Conservation (phyloP, 768 basidiomycete species). For the Steccherinum ochraceum region DNA sequence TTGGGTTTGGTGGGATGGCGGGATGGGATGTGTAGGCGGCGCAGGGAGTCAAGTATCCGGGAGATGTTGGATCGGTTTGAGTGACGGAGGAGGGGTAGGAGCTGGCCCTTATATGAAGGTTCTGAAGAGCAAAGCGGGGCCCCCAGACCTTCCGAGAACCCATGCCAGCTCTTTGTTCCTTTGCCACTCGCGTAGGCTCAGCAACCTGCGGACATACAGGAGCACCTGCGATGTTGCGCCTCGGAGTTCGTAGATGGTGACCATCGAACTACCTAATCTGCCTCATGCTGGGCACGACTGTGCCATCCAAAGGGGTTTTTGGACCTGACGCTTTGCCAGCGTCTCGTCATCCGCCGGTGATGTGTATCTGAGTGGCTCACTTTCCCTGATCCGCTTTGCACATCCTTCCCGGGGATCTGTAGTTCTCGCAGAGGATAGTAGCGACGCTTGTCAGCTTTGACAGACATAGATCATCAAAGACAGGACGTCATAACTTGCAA, state of each 20-base stretch:
- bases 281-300: background rate
- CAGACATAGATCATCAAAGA: too few species aligned
- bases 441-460: background rate
- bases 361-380: background rate
- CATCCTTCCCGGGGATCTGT: background rate
- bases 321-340: too few species aligned
- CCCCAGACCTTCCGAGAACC: background rate
- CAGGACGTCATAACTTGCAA: too few species aligned
- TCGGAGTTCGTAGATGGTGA: background rate
- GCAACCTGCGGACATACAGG: too few species aligned
- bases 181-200: background rate
- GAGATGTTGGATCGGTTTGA: background rate
- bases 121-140: background rate
- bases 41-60: background rate
- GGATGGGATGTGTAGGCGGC: background rate
- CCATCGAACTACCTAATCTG: background rate
- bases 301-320: background rate
- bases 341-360: background rate
- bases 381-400: background rate
- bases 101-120: background rate
- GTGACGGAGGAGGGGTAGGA: background rate
- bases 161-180: background rate
- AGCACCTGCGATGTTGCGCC: too few species aligned
- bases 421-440: background rate
- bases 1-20: background rate